These are phyloP conservation scores for Arachnopeziza araneosa DNA, from an alignment of 2,329 filamentous ascomycete species.

Conservation along the genomic window DNA sequence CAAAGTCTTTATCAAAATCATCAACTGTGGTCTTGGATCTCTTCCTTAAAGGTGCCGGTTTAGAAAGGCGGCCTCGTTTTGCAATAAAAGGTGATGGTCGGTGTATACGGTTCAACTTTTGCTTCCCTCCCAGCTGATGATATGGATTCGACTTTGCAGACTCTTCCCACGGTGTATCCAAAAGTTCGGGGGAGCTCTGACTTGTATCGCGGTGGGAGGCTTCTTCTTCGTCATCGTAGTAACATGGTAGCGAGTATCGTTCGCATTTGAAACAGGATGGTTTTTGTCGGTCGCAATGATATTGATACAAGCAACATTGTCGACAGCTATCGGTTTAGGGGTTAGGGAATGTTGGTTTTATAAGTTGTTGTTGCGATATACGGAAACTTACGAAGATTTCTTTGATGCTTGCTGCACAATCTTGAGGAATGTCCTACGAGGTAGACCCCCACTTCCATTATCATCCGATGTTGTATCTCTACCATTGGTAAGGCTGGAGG, in stretches of 20 bases:
- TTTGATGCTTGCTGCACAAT: not conserved
- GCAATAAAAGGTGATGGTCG: not conserved
- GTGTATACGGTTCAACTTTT: not conserved
- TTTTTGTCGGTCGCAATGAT: not conserved
- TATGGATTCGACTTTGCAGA: not conserved
- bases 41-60: not conserved
- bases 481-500: not conserved
- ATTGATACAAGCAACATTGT: not conserved
- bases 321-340: not conserved
- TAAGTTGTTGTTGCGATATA: not conserved
- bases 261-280: not conserved
- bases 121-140: not conserved
- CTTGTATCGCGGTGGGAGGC: not conserved
- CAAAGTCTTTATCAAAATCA: too few species aligned
- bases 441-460: not conserved
- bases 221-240: not conserved
- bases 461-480: not conserved
- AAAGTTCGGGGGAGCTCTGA: not conserved
- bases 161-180: not conserved
- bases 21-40: too few species aligned
- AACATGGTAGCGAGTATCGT: not conserved
- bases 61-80: not conserved
- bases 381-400: not conserved
- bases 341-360: not conserved
- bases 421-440: not conserved